Base-by-base conservation (phyloP, 768 basidiomycete species). In the Termitomyces sp. region DNA sequence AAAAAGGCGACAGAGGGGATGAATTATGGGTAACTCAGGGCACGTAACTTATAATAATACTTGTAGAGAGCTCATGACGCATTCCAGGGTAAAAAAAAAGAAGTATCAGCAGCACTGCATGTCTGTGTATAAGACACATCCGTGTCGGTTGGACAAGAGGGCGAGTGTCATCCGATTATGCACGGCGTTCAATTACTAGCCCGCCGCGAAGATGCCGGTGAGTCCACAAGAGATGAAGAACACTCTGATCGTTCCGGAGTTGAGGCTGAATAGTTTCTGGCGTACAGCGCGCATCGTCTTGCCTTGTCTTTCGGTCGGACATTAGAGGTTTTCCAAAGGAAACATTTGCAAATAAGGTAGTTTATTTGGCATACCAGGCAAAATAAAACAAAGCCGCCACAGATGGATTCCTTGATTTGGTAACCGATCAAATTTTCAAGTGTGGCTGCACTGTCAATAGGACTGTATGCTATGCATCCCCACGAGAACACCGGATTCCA, bases 31-130 rank as follows among this genome's bases (percentile, higher is more conserved):
- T 46, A 18, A 34, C 43, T 48, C n/a, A 26, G 22, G 44, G 49
- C 32, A 44, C 46, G 31, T 14, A 53, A 53, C 57, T 58, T 58
- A 58, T 58, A 58, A 41, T 46, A 31, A 20, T 34, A 53, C 22
- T 53, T 34, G 31, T 48, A 46, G 29, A 29, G 36, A 18, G 20
- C 52, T 41, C 52, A 32, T 48, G 52, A 27, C 46, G 22, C 31
- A 20, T 46, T 39, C 27, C 29, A 48, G 52, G 46, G 44, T 34
- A 14, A 7, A 27, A 39, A 27, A 39, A 47, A 54, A 43, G 50
- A 58, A 58, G 50, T 32, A 53, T 47, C 44, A 58, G 5, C 41
- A 31, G 46, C 57, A 58, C 57, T 37, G 57, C 57, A 46, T 58
- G 32, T 51, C 39, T 53, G 57, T 58, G 52, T 46, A 48, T 34